Conservation (phyloP, 768 basidiomycete species). For the Kwoniella mangroviensis region DNA sequence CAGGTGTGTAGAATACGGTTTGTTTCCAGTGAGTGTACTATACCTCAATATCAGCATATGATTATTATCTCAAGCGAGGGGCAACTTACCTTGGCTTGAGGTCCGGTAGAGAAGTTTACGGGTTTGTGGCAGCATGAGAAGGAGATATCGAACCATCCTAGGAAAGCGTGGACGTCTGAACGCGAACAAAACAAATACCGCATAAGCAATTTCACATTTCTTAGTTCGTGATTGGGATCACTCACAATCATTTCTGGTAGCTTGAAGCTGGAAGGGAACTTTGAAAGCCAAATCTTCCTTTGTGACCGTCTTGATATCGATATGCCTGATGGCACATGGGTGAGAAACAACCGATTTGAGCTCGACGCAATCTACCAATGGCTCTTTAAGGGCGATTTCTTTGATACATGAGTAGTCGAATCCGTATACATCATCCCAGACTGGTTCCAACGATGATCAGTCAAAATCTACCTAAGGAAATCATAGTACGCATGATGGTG, state of each 20-base stretch:
- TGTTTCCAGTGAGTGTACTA: conserved; percentile 63
- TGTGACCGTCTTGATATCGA: conserved; percentile 85
- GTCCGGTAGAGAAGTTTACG: conserved; percentile 94
- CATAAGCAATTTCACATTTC: too few relatives aligned
- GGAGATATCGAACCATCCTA: conserved; percentile 97
- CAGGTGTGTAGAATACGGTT: conserved; percentile 94
- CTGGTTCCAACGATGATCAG: conserved; percentile 59
- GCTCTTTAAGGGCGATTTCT: conserved; percentile 94
- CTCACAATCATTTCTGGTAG: conserved; percentile 90
- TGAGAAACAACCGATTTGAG: conserved; percentile 92
- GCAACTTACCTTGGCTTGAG: conserved; percentile 82
- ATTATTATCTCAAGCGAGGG: neutral
- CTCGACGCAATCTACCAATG: conserved; percentile 98
- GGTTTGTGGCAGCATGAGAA: conserved; percentile 97
- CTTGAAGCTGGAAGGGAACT: conserved; percentile 75
- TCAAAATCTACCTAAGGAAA: neutral
- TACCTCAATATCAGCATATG: conserved; percentile 7
- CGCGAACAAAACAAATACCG: neutral
- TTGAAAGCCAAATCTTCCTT: conserved; percentile 93
- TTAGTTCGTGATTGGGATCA: conserved; percentile 27
- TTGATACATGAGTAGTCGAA: conserved; percentile 99
- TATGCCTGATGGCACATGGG: conserved; percentile 88
- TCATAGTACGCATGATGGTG: neutral
- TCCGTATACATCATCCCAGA: conserved; percentile 99
- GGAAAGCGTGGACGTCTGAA: conserved; percentile 92